phyloP scores from a whole-genome alignment of 2,329 filamentous ascomycete genomes.

The Ceratocystiopsis sp. region DNA sequence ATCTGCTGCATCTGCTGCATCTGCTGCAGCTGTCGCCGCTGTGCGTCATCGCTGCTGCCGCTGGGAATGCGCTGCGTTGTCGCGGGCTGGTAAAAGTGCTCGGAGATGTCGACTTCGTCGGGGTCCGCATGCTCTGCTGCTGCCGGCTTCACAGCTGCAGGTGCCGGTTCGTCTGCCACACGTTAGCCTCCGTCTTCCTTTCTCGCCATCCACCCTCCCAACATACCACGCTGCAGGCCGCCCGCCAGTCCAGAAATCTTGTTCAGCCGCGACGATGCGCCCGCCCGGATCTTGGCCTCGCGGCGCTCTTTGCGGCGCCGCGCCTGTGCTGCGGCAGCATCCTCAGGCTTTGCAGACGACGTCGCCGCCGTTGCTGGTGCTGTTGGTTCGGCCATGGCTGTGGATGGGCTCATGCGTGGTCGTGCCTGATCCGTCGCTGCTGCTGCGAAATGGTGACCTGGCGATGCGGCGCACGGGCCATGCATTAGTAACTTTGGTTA shows the following conservation, averaged over 20 bases:
- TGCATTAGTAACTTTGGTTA: no score
- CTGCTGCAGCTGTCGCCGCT: conserved; percentile 46
- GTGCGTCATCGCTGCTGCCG: conserved; percentile 35
- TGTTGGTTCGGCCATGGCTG: no score
- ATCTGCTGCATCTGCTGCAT: conserved; percentile 12
- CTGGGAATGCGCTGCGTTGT: conserved; percentile 20
- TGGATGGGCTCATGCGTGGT: no score
- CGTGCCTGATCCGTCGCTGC: no score
- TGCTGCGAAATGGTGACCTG: no score
- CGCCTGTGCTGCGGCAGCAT: conserved; percentile 41
- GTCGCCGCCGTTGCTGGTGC: no score
- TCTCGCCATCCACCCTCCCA: not conserved
- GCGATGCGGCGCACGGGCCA: no score
- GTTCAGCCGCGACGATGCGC: conserved; percentile 52
- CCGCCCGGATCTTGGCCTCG: conserved; percentile 60
- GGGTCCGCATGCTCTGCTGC: conserved; percentile 39
- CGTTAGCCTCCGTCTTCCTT: no score
- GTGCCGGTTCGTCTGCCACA: no score
- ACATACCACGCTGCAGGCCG: conserved; percentile 29
- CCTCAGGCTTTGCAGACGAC: no score
- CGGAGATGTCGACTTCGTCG: conserved; percentile 64
- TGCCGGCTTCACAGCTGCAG: not conserved
- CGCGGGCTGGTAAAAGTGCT: conserved; percentile 46
- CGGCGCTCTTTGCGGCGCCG: conserved; percentile 63
- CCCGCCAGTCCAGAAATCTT: conserved; percentile 59